These are phyloP conservation scores for Coemansia sp. DNA, from an alignment of 192 early-diverging fungal genomes.

Conservation along the genomic window DNA sequence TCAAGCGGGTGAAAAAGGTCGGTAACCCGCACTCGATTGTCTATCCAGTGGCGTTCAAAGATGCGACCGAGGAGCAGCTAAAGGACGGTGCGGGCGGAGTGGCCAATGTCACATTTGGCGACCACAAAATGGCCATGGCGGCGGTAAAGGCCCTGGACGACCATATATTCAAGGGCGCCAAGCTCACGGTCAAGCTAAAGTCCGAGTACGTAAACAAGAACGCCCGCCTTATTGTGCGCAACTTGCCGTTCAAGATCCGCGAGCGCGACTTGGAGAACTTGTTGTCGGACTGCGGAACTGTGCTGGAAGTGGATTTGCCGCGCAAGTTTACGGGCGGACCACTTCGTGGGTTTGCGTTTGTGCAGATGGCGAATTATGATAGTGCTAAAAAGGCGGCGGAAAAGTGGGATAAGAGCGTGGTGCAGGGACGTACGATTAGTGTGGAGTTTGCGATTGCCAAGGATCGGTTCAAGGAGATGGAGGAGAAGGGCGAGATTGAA, in stretches of 20 bases:
- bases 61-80: constrained; percentile 43
- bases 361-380: constrained; percentile 73
- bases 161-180: constrained; percentile 76
- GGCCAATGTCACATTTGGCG: constrained; percentile 44
- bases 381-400: constrained; percentile 72
- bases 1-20: constrained; percentile 64
- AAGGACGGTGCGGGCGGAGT: constrained; percentile 45
- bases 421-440: constrained; percentile 72
- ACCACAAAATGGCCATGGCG: constrained; percentile 38
- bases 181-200: constrained; percentile 55
- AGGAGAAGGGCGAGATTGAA: constrained; percentile 59
- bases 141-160: constrained; percentile 66
- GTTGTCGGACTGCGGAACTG: constrained; percentile 68
- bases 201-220: constrained; percentile 57
- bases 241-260: constrained; percentile 74
- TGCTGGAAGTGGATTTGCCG: constrained; percentile 72
- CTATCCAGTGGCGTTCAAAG: constrained; percentile 57
- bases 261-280: constrained; percentile 65
- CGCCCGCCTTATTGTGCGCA: constrained; percentile 83
- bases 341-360: constrained; percentile 85
- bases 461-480: constrained; percentile 64
- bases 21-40: constrained; percentile 63
- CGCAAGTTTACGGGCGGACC: constrained; percentile 73
- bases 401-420: constrained; percentile 68
- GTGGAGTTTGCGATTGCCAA: constrained; percentile 86